A percentile compares a stretch with the other conserved stretches of the same genome.
phyloP scores from a whole-genome alignment of 441 rosid species.

The Erodium chrysanthum region DNA sequence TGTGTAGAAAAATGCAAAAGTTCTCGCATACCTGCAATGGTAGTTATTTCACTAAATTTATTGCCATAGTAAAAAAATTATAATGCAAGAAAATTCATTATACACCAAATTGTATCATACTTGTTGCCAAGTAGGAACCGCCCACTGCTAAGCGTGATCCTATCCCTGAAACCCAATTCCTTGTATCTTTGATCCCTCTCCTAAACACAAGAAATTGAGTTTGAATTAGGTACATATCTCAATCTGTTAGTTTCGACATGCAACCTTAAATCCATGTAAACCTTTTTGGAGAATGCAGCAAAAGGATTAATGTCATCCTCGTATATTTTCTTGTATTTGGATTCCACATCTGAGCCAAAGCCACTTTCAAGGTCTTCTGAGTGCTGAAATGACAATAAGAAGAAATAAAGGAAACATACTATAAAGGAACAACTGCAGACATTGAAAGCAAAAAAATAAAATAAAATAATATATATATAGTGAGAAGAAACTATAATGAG shows the following conservation, averaged over 20 bases:
- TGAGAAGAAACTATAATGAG: slow-evolving; percentile 10
- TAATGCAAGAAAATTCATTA: too few relatives aligned
- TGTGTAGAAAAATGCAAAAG: slow-evolving; percentile 87
- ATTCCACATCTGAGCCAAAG: slow-evolving; percentile 84
- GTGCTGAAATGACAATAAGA: slow-evolving; percentile 33
- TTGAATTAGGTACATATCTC: background rate
- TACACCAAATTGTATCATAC: slow-evolving; percentile 22
- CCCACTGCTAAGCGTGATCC: slow-evolving; percentile 88
- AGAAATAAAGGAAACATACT: slow-evolving; percentile 6
- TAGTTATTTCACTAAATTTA: background rate
- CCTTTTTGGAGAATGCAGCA: slow-evolving; percentile 99
- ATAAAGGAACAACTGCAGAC: slow-evolving; percentile 15
- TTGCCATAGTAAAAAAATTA: background rate
- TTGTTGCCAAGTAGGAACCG: slow-evolving; percentile 91
- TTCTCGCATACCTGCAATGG: slow-evolving; percentile 41
- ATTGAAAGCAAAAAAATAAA: background rate
- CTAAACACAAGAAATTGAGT: slow-evolving; percentile 27
- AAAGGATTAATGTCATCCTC: slow-evolving; percentile 59
- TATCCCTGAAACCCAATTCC: slow-evolving; percentile 91
- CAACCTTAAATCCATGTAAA: slow-evolving; percentile 10
- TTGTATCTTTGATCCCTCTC: slow-evolving; percentile 93
- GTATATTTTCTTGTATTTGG: slow-evolving; percentile 46
- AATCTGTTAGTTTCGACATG: background rate
- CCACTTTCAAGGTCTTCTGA: slow-evolving; percentile 92
- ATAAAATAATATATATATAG: too few relatives aligned